phyloP scores from a whole-genome alignment of 2,329 filamentous ascomycete species.

The Paecilomyces formosus region DNA sequence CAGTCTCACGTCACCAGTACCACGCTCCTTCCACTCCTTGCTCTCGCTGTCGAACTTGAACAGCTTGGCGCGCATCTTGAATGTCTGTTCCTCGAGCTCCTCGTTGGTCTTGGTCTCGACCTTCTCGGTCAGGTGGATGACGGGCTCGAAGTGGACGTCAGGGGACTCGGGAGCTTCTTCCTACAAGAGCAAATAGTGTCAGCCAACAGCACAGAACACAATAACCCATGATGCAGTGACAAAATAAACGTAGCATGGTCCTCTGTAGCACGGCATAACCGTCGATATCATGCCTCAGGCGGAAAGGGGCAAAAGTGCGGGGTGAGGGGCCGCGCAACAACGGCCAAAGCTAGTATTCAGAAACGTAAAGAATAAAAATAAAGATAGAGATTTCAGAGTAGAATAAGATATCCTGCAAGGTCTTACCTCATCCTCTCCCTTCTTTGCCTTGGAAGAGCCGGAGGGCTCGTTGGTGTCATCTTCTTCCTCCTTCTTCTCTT shows the following conservation, averaged over 20 bases:
- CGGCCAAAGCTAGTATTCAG: constrained; percentile 3
- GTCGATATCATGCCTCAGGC: constrained; percentile 8
- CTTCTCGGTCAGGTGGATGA: constrained; percentile 92
- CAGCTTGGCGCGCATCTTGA: constrained; percentile 99
- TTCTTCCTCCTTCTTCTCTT: constrained; percentile 81
- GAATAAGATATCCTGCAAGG: not conserved
- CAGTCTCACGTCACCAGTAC: constrained; percentile 90
- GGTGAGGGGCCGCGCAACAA: constrained; percentile 2
- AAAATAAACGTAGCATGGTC: not conserved
- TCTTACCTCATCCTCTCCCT: constrained; percentile 50
- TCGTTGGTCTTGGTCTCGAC: constrained; percentile 97
- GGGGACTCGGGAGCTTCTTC: constrained; percentile 78
- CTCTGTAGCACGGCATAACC: not conserved
- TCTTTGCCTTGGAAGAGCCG: constrained; percentile 77
- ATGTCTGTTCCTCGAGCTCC: constrained; percentile 91
- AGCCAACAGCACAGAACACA: not conserved
- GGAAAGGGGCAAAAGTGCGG: not conserved
- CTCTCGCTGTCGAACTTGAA: constrained; percentile 94
- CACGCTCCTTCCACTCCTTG: constrained; percentile 98
- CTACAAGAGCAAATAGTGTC: constrained; percentile 18
- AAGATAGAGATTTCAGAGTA: constrained; percentile 16
- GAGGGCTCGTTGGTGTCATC: constrained; percentile 81
- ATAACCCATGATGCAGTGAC: not conserved
- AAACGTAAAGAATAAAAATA: constrained; percentile 6
- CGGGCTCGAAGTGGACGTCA: constrained; percentile 95